Conservation (phyloP, 1,139 yeast species). For the Sugiyamaella japonica region DNA sequence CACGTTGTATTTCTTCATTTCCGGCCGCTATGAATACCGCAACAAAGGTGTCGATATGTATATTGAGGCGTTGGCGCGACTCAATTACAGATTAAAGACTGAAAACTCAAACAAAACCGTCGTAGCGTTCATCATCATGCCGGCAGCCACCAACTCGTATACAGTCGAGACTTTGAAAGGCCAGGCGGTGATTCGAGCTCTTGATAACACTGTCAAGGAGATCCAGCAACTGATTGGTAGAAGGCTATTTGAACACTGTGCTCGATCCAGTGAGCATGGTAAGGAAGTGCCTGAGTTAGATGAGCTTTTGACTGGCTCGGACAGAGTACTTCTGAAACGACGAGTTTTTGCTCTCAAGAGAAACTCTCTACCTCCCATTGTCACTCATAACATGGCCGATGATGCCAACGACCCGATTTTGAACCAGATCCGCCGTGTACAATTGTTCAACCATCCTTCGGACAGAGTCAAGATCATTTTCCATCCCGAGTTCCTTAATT, state of each 20-base stretch:
- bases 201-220: conserved; percentile 85
- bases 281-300: conserved; percentile 66
- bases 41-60: conserved; percentile 97
- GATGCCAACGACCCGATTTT: conserved; percentile 89
- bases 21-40: conserved; percentile 95
- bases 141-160: conserved; percentile 89
- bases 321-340: conserved; percentile 84
- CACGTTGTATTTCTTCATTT: conserved; percentile 91
- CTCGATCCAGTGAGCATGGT: conserved; percentile 68
- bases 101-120: conserved; percentile 85
- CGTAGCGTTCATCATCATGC: conserved; percentile 98
- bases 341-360: conserved; percentile 92
- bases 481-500: conserved; percentile 96
- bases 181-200: conserved; percentile 91
- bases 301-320: conserved; percentile 83
- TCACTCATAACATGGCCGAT: conserved; percentile 96
- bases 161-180: conserved; percentile 96
- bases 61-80: conserved; percentile 88
- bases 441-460: conserved; percentile 82
- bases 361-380: conserved; percentile 88
- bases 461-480: conserved; percentile 94
- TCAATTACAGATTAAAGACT: conserved; percentile 82
- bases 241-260: conserved; percentile 87
- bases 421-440: conserved; percentile 88
- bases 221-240: conserved; percentile 87